Percentiles rank a stretch among this genome's conserved stretches.
Conservation (phyloP, 148 eudicot genomes). For the Camellia granthamiana region DNA sequence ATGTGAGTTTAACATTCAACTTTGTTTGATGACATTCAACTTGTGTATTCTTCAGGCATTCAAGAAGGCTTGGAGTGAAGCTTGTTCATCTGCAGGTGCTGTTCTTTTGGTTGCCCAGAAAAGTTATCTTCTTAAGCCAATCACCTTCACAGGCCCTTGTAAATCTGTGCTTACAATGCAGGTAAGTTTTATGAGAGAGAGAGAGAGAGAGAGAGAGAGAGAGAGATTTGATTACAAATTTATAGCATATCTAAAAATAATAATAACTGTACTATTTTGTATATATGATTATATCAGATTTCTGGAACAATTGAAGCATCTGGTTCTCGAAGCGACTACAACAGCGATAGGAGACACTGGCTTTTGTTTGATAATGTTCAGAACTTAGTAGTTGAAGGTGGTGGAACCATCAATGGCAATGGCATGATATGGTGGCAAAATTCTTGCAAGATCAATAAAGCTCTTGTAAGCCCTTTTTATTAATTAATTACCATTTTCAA, state of each 20-base stretch:
- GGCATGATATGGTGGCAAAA: conserved; percentile 81
- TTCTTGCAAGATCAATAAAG: conserved; percentile 65
- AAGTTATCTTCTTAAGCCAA: conserved; percentile 55
- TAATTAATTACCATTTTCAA: neutral
- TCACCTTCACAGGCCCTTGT: conserved; percentile 66
- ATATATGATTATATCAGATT: conserved; percentile 33
- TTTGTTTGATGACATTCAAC: neutral
- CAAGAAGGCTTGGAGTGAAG: conserved; percentile 54
- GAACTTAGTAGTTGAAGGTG: conserved; percentile 48
- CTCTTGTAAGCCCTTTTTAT: conserved; percentile 31
- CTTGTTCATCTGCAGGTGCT: conserved; percentile 45
- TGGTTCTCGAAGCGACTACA: conserved; percentile 39
- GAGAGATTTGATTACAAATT: neutral
- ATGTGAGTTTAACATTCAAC: neutral
- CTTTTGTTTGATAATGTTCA: conserved; percentile 36
- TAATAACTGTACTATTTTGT: neutral
- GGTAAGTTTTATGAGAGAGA: conserved; percentile 24
- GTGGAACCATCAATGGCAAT: conserved; percentile 67
- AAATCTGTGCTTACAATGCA: conserved; percentile 37
- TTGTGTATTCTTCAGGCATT: conserved; percentile 48
- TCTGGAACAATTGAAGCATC: conserved; percentile 59
- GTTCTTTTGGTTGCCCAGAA: conserved; percentile 35
- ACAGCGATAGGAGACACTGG: conserved; percentile 48
- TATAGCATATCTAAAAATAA: neutral
- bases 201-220: conserved; percentile 7